Base-by-base conservation (phyloP, 352 stramenopile species). In the Globisporangium emineosum region DNA sequence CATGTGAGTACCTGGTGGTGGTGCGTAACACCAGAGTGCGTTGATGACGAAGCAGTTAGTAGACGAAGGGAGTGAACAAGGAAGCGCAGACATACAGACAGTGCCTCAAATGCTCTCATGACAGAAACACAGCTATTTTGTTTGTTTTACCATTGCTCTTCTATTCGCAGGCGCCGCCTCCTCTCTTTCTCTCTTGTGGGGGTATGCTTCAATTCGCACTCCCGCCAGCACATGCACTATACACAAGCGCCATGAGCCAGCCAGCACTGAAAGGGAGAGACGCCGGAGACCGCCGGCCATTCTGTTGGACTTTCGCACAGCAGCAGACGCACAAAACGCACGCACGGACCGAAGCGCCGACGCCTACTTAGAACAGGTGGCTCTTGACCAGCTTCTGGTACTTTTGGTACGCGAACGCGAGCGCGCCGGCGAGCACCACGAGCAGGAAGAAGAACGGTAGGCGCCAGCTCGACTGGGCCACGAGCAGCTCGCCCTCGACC, bases 311-410 rank as follows among this genome's bases (percentile, higher is more conserved):
- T 33, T 25, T 33, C 7, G 15, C 9, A 32, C 29, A 32, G 29
- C 19, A 37, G 6, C 17, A 45, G 19, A 45, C 13, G 45, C 21
- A 52, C 49, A 32, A 27, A 19, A 59, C n/a, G 30, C 9, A 59
- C n/a, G 15, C 1, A 40, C 29, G 51, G 32, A 51, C 13, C 23
- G 8, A 32, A 25, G 15, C 7, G 27, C 25, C 23, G n/a, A n/a
- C n/a, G 17, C 23, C 21, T 30, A 15, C 23, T 50, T 33, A 95
- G 63, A 91, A 81, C 65, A 95, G 68, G 65, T 93, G 87, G 66
- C 77, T 91, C 78, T 93, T 93, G 60, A 91, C 67, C 27, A 95
- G 75, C 64, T 91, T 88, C 72, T 88, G 83, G 77, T 95, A 95
- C 77, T 95, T 93, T 50, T 87, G 78, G 78, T 95, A 95, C 21